These are phyloP conservation scores for Rubus parviflorus DNA, from an alignment of 306 rosid species.

Conservation along the genomic window DNA sequence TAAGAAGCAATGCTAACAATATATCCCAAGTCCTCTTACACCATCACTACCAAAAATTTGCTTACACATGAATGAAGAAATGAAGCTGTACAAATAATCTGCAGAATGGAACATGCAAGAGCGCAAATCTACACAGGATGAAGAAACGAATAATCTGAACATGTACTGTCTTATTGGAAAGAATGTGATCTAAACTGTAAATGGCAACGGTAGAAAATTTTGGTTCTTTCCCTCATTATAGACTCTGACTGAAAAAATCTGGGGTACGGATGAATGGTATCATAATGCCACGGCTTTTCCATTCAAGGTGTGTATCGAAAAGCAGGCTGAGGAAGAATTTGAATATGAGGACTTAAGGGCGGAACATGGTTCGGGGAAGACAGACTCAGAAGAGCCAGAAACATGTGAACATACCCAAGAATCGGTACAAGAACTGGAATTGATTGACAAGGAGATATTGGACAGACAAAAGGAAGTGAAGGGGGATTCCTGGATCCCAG, in stretches of 20 bases:
- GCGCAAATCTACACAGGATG: conserved; percentile 58
- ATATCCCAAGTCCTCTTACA: conserved; percentile 41
- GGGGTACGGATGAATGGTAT: conserved; percentile 37
- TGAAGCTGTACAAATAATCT: conserved; percentile 94
- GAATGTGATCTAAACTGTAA: conserved; percentile 55
- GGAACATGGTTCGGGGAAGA: conserved; percentile 75
- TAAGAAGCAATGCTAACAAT: conserved; percentile 38
- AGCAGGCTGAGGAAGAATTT: conserved; percentile 55
- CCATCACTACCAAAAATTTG: conserved; percentile 86
- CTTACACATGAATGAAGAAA: conserved; percentile 94
- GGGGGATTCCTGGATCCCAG: conserved; percentile 81
- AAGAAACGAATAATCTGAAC: conserved; percentile 52
- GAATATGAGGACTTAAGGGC: conserved; percentile 45
- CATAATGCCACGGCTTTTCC: conserved; percentile 53
- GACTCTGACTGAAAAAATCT: conserved; percentile 26
- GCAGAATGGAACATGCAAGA: conserved; percentile 67
- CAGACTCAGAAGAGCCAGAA: conserved; percentile 70
- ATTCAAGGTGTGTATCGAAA: conserved; percentile 39
- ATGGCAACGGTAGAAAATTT: conserved; percentile 38
- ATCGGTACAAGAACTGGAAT: conserved; percentile 42
- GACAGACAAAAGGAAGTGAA: conserved; percentile 76
- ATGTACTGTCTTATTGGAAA: conserved; percentile 59
- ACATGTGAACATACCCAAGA: conserved; percentile 83
- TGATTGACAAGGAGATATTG: conserved; percentile 61
- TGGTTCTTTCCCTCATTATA: conserved; percentile 29